Evolutionary conservation across 2,329 filamentous ascomycete species (phyloP).

Genomic region (Davidsoniella neocaledoniae): DNA sequence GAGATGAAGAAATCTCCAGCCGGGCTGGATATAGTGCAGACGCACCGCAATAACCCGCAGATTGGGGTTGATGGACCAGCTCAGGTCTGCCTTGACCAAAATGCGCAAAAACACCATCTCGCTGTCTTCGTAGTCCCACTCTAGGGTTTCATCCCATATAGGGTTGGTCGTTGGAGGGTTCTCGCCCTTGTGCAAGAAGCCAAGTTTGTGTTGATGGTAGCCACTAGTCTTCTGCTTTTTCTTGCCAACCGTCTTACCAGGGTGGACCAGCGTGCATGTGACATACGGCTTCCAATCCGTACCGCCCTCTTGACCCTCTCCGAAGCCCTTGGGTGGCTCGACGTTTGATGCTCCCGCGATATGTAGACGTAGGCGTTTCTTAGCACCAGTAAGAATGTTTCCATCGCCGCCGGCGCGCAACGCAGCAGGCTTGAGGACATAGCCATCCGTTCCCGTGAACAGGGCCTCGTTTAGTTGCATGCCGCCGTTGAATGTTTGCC

Average conservation of each 20-base stretch:
- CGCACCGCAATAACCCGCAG: conserved; percentile 45
- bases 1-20: conserved; percentile 49
- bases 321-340: conserved; percentile 22
- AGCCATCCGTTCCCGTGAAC: conserved; percentile 48
- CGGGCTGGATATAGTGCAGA: conserved; percentile 35
- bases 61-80: conserved; percentile 43
- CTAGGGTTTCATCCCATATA: conserved; percentile 47
- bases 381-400: conserved; percentile 27
- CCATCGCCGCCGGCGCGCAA: conserved; percentile 40
- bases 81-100: conserved; percentile 50
- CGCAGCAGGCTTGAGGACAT: conserved; percentile 45
- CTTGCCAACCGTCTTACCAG: conserved; percentile 29
- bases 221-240: conserved; percentile 44
- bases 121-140: conserved; percentile 53
- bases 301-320: conserved; percentile 6
- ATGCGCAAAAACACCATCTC: conserved; percentile 48
- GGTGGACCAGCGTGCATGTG: conserved; percentile 46
- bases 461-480: conserved; percentile 54
- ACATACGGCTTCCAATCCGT: conserved; percentile 37
- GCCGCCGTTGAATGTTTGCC: conserved; percentile 48
- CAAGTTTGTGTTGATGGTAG: conserved; percentile 43
- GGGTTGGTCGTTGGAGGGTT: conserved; percentile 44
- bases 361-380: conserved; percentile 36
- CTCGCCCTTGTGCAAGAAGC: conserved; percentile 38
- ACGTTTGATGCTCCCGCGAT: conserved; percentile 47